Evolutionary conservation across 192 early-diverging fungal genomes (phyloP).

Genomic region (Coemansia umbellata): DNA sequence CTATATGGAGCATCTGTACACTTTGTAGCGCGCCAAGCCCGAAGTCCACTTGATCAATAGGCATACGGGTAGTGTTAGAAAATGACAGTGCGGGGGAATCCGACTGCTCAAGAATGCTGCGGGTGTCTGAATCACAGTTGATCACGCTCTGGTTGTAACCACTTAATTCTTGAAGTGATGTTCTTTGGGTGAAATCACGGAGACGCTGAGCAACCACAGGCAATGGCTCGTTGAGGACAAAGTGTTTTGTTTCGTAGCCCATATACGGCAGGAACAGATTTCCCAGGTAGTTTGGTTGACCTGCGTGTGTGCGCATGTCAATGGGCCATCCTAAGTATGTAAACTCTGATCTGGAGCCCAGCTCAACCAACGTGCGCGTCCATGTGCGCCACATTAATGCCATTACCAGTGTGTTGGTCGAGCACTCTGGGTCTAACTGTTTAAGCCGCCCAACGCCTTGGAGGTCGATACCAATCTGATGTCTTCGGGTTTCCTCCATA

Average conservation of each 20-base stretch:
- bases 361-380: slow-evolving; percentile 4
- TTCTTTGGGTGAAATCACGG: background rate
- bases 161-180: background rate
- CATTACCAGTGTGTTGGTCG: slow-evolving; percentile 18
- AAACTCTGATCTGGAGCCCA: slow-evolving; percentile 1
- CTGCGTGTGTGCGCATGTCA: slow-evolving; percentile 7
- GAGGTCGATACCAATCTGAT: too few relatives aligned
- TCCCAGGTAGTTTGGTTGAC: slow-evolving; percentile 9
- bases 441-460: too few relatives aligned
- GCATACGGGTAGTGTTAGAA: slow-evolving; percentile 25
- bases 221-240: slow-evolving; percentile 4
- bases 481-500: too few relatives aligned
- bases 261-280: slow-evolving; percentile 19
- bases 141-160: background rate
- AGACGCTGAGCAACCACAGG: slow-evolving; percentile 3
- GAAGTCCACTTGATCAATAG: too few relatives aligned
- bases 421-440: too few relatives aligned
- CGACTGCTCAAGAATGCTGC: background rate
- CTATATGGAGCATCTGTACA: slow-evolving; percentile 22
- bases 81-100: slow-evolving; percentile 24
- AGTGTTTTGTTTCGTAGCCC: slow-evolving; percentile 1
- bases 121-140: slow-evolving; percentile 4
- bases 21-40: too few relatives aligned
- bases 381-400: slow-evolving; percentile 38
- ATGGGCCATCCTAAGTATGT: slow-evolving; percentile 23